Conservation (phyloP, 495 filamentous ascomycete genomes). For the Podospora tetraspora region DNA sequence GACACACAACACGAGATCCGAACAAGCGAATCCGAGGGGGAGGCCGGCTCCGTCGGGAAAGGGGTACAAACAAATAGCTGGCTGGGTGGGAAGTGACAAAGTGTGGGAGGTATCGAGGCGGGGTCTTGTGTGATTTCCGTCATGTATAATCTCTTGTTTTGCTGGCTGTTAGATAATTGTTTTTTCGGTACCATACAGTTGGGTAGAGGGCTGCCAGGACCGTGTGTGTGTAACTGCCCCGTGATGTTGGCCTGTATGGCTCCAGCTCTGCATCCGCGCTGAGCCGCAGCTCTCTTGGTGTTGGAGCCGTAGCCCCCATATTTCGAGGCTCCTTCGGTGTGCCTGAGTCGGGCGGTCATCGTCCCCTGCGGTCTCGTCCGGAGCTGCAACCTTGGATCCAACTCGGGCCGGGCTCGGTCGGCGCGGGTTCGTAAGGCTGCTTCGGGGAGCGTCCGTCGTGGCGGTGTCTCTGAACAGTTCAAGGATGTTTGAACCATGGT, state of each 20-base stretch:
- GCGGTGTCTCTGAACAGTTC: background rate
- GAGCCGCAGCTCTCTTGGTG: background rate
- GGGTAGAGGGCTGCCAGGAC: constrained; percentile 10
- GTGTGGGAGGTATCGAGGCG: constrained; percentile 8
- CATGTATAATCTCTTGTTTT: constrained; percentile 30
- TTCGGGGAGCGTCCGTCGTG: background rate
- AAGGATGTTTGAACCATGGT: background rate
- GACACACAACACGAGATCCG: background rate
- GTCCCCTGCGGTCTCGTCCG: background rate
- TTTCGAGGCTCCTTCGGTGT: background rate
- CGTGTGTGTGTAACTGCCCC: background rate
- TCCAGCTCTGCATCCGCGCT: no score
- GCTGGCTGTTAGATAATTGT: constrained; percentile 18
- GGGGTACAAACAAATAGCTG: constrained; percentile 1
- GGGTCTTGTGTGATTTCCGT: constrained; percentile 18
- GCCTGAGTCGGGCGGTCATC: background rate
- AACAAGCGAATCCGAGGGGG: background rate
- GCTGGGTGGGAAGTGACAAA: constrained; percentile 2
- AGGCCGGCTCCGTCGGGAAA: background rate
- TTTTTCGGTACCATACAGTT: constrained; percentile 11
- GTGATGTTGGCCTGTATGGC: background rate
- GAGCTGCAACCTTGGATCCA: background rate
- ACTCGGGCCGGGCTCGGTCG: background rate
- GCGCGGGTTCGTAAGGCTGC: background rate
- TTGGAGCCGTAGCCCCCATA: background rate